Evolutionary conservation across 2,329 filamentous ascomycete species (phyloP).

Genomic region (Cordyceps pruinosa): DNA sequence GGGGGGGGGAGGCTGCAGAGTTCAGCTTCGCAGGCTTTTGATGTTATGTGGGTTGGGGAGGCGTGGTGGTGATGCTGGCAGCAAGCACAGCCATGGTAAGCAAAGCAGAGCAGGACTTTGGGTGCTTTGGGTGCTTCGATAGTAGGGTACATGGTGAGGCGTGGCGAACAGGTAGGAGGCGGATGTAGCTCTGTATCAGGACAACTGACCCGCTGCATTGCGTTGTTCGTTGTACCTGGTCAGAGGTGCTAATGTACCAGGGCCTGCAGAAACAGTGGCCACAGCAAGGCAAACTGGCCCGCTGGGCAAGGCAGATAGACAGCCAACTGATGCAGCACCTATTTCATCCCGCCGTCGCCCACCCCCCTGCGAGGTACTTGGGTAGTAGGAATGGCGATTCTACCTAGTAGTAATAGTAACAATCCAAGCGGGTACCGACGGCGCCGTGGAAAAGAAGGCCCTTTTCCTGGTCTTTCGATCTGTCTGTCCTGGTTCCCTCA

Average conservation of each 20-base stretch:
- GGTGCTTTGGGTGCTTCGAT: neutral
- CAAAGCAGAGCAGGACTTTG: too few species aligned
- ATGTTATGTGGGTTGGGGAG: neutral
- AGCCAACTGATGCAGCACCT: neutral
- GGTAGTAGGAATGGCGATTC: neutral
- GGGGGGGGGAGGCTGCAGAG: neutral
- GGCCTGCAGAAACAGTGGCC: neutral
- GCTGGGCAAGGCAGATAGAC: slow-evolving; percentile 5
- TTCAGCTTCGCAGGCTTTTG: slow-evolving; percentile 5
- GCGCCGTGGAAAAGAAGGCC: neutral
- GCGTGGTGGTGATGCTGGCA: neutral
- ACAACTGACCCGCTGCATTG: too few species aligned
- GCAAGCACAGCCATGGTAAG: neutral
- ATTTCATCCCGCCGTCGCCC: too few species aligned
- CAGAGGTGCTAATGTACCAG: too few species aligned
- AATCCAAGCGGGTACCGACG: neutral
- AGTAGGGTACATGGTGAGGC: neutral
- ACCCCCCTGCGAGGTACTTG: too few species aligned
- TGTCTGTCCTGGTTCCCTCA: neutral
- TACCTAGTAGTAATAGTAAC: neutral
- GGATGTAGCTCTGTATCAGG: neutral
- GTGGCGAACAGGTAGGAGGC: neutral
- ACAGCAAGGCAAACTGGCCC: slow-evolving; percentile 2
- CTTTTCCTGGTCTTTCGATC: neutral
- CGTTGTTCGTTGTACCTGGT: too few species aligned